Percentiles rank a stretch among this genome's conserved stretches.
Conservation (phyloP, 106 monocot species). For the Dioscorea alata region DNA sequence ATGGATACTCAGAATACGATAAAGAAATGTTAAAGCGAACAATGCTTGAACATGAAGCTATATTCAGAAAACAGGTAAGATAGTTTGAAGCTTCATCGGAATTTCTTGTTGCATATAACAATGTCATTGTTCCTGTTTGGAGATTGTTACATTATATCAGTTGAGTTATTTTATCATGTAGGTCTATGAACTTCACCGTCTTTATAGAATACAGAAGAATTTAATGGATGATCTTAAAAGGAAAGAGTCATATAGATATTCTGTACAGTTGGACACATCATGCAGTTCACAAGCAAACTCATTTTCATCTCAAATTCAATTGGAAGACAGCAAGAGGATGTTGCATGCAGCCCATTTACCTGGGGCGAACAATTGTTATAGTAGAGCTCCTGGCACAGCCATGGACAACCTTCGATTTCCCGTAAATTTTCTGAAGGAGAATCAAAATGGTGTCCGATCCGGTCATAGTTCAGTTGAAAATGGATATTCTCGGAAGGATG, state of each 20-base stretch:
- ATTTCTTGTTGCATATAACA: too few species aligned
- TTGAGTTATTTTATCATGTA: constrained; percentile 6
- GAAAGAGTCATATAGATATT: constrained; percentile 14
- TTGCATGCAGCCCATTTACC: constrained; percentile 13
- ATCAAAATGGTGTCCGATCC: background rate
- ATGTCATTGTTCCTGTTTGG: too few species aligned
- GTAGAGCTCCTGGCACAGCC: constrained; percentile 1
- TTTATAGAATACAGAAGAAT: constrained; percentile 52
- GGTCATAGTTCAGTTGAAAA: constrained; percentile 5
- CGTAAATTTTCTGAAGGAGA: constrained; percentile 3
- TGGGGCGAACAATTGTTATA: constrained; percentile 1
- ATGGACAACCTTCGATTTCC: constrained; percentile 7
- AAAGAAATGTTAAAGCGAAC: constrained; percentile 65
- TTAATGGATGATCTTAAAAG: constrained; percentile 49
- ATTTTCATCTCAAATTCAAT: constrained; percentile 13
- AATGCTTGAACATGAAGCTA: constrained; percentile 89
- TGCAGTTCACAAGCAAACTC: constrained; percentile 7
- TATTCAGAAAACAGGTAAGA: constrained; percentile 77
- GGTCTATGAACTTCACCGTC: constrained; percentile 68
- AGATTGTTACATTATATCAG: too few species aligned
- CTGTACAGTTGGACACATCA: constrained; percentile 6
- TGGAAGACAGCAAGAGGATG: constrained; percentile 9
- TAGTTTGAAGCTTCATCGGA: too few species aligned
- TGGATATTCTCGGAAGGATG: constrained; percentile 5
- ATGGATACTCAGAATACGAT: constrained; percentile 45